Evolutionary conservation across 2,329 filamentous ascomycete species (phyloP).

Genomic region (Pseudogymnoascus sp.): DNA sequence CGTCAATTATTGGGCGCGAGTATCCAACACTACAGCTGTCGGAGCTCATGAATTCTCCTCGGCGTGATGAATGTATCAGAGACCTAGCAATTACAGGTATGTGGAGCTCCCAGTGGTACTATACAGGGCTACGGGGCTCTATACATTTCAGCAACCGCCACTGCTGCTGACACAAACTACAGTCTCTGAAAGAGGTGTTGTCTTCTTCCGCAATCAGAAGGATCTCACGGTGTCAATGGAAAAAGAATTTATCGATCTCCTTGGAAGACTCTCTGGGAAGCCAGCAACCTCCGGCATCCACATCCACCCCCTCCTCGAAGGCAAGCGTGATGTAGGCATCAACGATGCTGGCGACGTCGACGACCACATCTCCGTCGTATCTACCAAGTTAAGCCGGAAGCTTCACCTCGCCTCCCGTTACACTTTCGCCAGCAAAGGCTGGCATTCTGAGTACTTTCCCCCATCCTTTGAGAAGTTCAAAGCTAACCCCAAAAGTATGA

Average conservation of each 20-base stretch:
- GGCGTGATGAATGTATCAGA: slow-evolving; percentile 8
- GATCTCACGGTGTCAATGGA: slow-evolving; percentile 36
- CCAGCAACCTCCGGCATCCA: not conserved
- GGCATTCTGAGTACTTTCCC: not conserved
- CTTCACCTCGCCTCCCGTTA: slow-evolving; percentile 9
- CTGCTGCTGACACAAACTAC: not conserved
- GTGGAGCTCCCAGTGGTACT: not conserved
- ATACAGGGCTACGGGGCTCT: not conserved
- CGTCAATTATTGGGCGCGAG: slow-evolving; percentile 9
- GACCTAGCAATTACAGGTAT: slow-evolving; percentile 9
- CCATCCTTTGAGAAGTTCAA: not conserved
- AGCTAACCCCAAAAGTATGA: slow-evolving; percentile 26
- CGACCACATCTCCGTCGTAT: slow-evolving; percentile 9
- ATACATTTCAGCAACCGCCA: not conserved
- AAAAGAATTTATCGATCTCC: not conserved
- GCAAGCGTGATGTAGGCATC: slow-evolving; percentile 15
- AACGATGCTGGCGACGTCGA: slow-evolving; percentile 9
- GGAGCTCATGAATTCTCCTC: slow-evolving; percentile 7
- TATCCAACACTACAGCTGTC: slow-evolving; percentile 5
- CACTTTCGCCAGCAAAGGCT: slow-evolving; percentile 8
- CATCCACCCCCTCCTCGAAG: slow-evolving; percentile 7
- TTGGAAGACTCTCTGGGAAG: not conserved
- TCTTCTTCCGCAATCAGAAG: slow-evolving; percentile 48
- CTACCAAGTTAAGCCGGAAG: slow-evolving; percentile 5
- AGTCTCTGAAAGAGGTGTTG: slow-evolving; percentile 34